These are phyloP conservation scores for Cruciata laevipes DNA, from an alignment of 257 asterid genomes.

Conservation along the genomic window DNA sequence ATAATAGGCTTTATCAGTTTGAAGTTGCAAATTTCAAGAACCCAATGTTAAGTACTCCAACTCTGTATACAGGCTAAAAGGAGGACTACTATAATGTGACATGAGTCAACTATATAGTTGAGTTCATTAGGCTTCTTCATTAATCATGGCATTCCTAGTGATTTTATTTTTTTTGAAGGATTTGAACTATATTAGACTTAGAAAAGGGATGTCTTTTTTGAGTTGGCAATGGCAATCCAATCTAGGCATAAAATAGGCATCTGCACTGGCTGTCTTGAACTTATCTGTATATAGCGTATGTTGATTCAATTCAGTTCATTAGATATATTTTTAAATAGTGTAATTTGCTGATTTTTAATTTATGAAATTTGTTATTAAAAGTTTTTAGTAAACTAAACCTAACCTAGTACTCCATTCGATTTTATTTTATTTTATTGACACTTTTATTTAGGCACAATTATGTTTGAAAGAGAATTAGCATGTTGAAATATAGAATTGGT, in stretches of 20 bases:
- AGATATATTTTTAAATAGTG: too few relatives aligned
- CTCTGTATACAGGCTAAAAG: neutral
- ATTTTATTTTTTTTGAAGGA: neutral
- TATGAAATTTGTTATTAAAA: too few relatives aligned
- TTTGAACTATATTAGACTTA: neutral
- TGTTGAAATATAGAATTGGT: too few relatives aligned
- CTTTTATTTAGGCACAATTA: too few relatives aligned
- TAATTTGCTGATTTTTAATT: too few relatives aligned
- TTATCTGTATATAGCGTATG: too few relatives aligned
- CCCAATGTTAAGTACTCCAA: neutral
- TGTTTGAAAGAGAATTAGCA: too few relatives aligned
- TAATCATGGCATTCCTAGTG: neutral
- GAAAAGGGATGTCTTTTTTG: neutral
- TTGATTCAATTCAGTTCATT: too few relatives aligned
- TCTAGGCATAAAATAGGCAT: too few relatives aligned
- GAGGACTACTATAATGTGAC: constrained; percentile 6
- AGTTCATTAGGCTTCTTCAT: constrained; percentile 11
- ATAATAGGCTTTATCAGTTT: constrained; percentile 11
- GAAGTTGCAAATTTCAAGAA: constrained; percentile 1
- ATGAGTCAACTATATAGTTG: constrained; percentile 15
- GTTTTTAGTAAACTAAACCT: too few relatives aligned
- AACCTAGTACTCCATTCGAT: too few relatives aligned
- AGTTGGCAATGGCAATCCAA: neutral
- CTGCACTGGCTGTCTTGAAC: neutral
- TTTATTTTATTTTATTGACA: too few relatives aligned